Conservation (phyloP, 2,329 filamentous ascomycete genomes). For the Cryphonectria radicalis region DNA sequence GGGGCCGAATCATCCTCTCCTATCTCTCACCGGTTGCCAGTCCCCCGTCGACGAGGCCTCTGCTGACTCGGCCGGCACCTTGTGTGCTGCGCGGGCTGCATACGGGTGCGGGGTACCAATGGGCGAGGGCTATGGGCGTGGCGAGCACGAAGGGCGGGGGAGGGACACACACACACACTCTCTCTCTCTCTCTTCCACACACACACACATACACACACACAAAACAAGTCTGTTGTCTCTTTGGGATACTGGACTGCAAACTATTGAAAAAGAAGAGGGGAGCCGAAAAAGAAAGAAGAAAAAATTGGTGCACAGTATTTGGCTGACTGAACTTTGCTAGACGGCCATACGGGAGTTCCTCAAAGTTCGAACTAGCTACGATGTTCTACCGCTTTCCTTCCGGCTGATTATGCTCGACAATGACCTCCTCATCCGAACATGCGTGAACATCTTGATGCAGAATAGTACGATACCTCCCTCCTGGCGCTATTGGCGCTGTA, state of each 20-base stretch:
- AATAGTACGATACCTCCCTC: conserved; percentile 67
- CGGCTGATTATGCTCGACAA: conserved; percentile 96
- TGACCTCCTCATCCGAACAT: conserved; percentile 94
- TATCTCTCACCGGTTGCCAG: conserved; percentile 21
- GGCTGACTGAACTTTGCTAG: conserved; percentile 50
- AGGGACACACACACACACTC: not conserved
- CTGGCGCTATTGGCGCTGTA: not conserved
- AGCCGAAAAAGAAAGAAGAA: not conserved
- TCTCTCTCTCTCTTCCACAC: too few relatives aligned
- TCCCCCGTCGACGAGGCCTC: conserved; percentile 25
- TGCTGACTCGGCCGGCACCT: conserved; percentile 19
- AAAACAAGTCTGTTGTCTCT: conserved; percentile 3
- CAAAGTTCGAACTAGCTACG: conserved; percentile 94
- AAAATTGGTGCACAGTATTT: not conserved
- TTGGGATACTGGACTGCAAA: conserved; percentile 1
- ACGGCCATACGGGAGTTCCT: conserved; percentile 93
- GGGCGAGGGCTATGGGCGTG: conserved; percentile 17
- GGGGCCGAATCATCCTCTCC: conserved; percentile 2
- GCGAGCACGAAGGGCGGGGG: conserved; percentile 5
- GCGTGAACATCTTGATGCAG: conserved; percentile 90
- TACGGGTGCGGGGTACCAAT: conserved; percentile 29
- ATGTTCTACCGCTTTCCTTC: conserved; percentile 94
- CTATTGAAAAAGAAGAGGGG: not conserved
- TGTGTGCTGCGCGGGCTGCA: conserved; percentile 22
- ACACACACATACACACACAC: too few relatives aligned